Conservation (phyloP, 2,329 filamentous ascomycete genomes). For the Rutstroemia sp. region DNA sequence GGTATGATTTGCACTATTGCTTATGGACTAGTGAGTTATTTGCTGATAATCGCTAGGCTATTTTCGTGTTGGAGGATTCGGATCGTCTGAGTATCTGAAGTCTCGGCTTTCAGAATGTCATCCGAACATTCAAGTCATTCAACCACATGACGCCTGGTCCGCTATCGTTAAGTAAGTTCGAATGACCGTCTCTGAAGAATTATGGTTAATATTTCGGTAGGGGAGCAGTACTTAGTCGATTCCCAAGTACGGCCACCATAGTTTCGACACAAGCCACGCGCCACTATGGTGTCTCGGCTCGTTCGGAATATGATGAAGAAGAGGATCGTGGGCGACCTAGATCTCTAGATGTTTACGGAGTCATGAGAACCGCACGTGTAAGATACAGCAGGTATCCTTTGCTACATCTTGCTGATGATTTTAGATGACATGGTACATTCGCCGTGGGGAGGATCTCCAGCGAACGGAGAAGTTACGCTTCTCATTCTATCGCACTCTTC, state of each 20-base stretch:
- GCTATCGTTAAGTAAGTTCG: constrained; percentile 20
- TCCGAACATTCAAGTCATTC: constrained; percentile 19
- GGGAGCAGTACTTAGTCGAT: constrained; percentile 18
- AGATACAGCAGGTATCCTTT: not conserved
- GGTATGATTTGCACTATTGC: no score
- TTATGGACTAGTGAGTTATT: no score
- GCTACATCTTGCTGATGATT: not conserved
- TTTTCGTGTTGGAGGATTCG: constrained; percentile 23
- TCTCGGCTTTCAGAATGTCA: constrained; percentile 34
- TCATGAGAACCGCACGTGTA: not conserved
- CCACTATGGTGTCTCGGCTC: constrained; percentile 19
- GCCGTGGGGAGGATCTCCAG: constrained; percentile 14
- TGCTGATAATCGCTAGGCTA: not conserved
- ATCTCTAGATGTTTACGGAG: not conserved
- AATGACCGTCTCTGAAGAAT: not conserved
- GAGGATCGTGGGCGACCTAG: constrained; percentile 9
- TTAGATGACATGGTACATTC: constrained; percentile 23
- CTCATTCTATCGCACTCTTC: constrained; percentile 13
- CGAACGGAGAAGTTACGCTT: constrained; percentile 12
- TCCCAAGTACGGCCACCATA: constrained; percentile 12
- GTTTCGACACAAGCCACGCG: constrained; percentile 14
- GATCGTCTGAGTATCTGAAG: constrained; percentile 25
- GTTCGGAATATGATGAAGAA: not conserved
- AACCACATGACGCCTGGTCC: constrained; percentile 18
- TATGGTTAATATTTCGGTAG: not conserved